Base-by-base conservation (phyloP, 2,329 filamentous ascomycete genomes). In the Alternaria burnsii region DNA sequence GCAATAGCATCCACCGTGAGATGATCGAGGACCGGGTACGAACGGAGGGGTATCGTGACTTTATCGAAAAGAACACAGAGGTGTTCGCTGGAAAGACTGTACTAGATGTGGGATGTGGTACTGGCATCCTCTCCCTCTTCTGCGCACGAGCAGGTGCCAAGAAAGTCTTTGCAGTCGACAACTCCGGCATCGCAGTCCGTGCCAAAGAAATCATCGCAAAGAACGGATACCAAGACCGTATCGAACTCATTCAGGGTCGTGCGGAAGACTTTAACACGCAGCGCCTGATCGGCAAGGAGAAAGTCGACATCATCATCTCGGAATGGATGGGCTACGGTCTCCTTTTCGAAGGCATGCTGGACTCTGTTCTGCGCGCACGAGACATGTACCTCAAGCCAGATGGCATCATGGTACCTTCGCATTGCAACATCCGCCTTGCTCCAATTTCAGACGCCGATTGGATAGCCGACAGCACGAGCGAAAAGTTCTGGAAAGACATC, bases 321-420 rank as follows among this genome's bases (percentile, higher is more conserved):
- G 94, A 98, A 79, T 98, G 94, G 94, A 98, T 98, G 94, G 94
- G 94, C 30, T 98, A 98, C 77, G 92, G 90, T 66, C 85, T 97
- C 18, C 85, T 97, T 6, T 98, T 96, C 78, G 94, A 98, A 80
- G 93, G 93, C 57, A 98, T 98, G 94, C 88, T 98, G 28, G 93
- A 95, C 66, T 96, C 92, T 50, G 92, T 98, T 22, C 85, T 98
- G 52, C 94, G 88, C 74, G 94, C 94, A 43, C 87, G 94, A 62
- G 94, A 98, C 80, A 88, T 87, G 69, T 97, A 97, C 78, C 87
- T 98, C 24, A 88, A 87, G 61, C 87, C 90, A 1, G 89, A 88
- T 57, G 94, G 94, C 16, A 83, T 97, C 53, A 89, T 98, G 82
- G 91, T 95, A 3, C 94, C 94, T 5, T 94, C 91, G 62, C 91